Percentiles rank a stretch among this genome's conserved stretches.
phyloP scores from a whole-genome alignment of 306 rosid genomes.

The Hippophae gyantsensis region DNA sequence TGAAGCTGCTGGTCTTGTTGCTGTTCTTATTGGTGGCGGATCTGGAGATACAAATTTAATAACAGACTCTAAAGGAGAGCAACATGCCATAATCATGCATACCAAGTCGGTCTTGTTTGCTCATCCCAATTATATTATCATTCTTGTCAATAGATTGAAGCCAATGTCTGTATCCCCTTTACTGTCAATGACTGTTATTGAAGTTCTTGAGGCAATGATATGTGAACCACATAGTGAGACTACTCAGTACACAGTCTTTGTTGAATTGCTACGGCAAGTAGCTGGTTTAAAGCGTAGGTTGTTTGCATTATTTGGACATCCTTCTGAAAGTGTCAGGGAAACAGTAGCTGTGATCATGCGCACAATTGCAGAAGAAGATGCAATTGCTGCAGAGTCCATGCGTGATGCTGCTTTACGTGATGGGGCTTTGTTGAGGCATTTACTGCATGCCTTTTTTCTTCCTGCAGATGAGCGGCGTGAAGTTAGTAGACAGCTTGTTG shows the following conservation, averaged over 20 bases:
- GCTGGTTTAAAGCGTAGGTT: slow-evolving; percentile 97
- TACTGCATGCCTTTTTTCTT: slow-evolving; percentile 81
- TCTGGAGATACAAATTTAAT: slow-evolving; percentile 62
- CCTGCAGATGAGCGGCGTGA: slow-evolving; percentile 88
- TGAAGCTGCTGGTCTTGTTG: slow-evolving; percentile 92
- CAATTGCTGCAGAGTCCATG: slow-evolving; percentile 99
- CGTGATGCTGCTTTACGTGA: slow-evolving; percentile 97
- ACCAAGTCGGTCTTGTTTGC: slow-evolving; percentile 94
- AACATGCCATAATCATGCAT: slow-evolving; percentile 93
- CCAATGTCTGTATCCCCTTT: slow-evolving; percentile 92
- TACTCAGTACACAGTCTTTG: slow-evolving; percentile 86
- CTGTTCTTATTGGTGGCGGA: slow-evolving; percentile 95
- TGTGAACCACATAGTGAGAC: slow-evolving; percentile 98
- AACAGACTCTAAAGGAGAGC: slow-evolving; percentile 88
- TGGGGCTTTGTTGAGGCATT: slow-evolving; percentile 94
- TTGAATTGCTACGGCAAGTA: slow-evolving; percentile 93
- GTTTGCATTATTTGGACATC: slow-evolving; percentile 97
- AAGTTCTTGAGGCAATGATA: slow-evolving; percentile 96
- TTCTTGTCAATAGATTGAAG: slow-evolving; percentile 84
- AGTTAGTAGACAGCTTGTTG: slow-evolving; percentile 95
- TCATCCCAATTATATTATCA: slow-evolving; percentile 57
- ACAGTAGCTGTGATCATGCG: slow-evolving; percentile 96
- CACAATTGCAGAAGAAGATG: slow-evolving; percentile 98
- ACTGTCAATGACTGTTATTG: slow-evolving; percentile 91
- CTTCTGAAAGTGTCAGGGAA: slow-evolving; percentile 96